A percentile compares a stretch with the other conserved stretches of the same genome.
phyloP scores from a whole-genome alignment of 805 yeast species.

The Ogataea paraovalis region DNA sequence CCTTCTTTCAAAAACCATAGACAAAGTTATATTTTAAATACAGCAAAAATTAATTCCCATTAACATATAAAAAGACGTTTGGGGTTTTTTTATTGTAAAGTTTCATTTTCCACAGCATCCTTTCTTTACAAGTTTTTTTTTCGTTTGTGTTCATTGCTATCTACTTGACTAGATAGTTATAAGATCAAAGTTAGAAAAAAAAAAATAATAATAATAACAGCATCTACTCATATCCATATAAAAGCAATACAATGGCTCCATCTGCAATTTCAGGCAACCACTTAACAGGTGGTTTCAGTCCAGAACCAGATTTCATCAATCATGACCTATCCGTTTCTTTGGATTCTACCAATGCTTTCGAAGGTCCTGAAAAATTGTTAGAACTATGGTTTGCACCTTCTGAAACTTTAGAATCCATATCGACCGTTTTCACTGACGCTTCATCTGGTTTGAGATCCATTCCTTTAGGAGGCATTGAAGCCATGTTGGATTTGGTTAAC shows the following conservation, averaged over 20 bases:
- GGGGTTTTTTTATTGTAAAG: slow-evolving; percentile 28
- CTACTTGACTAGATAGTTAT: neutral
- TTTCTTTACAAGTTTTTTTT: slow-evolving; percentile 23
- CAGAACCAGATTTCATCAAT: slow-evolving; percentile 47
- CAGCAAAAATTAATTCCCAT: neutral
- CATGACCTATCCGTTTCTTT: slow-evolving; percentile 72
- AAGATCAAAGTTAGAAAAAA: slow-evolving; percentile 20
- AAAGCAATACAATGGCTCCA: slow-evolving; percentile 10
- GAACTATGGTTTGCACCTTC: slow-evolving; percentile 82
- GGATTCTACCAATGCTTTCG: slow-evolving; percentile 90
- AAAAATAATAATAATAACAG: slow-evolving; percentile 8
- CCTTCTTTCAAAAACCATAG: neutral
- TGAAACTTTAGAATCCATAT: slow-evolving; percentile 31
- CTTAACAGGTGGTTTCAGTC: slow-evolving; percentile 10
- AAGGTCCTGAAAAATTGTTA: slow-evolving; percentile 93
- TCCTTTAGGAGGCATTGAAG: slow-evolving; percentile 64
- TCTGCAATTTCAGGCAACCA: slow-evolving; percentile 2
- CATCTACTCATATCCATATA: neutral
- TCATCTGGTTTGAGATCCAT: slow-evolving; percentile 56
- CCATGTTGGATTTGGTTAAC: slow-evolving; percentile 71
- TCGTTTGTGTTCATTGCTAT: slow-evolving; percentile 18
- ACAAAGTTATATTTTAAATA: neutral
- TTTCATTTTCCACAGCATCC: neutral
- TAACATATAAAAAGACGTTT: slow-evolving; percentile 13
- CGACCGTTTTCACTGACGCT: neutral